Conservation (phyloP, 257 asterid species). For the Solanum sejunctum region DNA sequence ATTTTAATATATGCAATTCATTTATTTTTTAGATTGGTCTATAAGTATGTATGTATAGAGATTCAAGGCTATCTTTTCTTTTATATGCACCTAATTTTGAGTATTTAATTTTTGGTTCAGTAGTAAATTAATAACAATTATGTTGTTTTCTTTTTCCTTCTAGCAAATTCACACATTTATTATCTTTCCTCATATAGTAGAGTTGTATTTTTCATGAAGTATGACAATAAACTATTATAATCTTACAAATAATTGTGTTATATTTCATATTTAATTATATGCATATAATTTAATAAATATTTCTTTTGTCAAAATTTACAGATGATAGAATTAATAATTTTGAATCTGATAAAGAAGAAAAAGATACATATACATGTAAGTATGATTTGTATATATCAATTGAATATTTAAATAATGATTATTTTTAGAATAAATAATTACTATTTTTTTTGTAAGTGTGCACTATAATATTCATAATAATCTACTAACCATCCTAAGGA, state of each 20-base stretch:
- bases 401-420: neutral
- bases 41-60: neutral
- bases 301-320: neutral
- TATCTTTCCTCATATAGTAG: neutral
- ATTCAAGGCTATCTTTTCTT: neutral
- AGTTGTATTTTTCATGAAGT: neutral
- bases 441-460: neutral
- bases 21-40: neutral
- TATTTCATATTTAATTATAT: too few species aligned
- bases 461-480: neutral
- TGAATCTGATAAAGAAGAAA: neutral
- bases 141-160: neutral
- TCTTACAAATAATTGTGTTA: too few species aligned
- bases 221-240: neutral
- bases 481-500: neutral
- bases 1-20: too few species aligned
- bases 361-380: too few species aligned
- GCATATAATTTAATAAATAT: too few species aligned
- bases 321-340: neutral
- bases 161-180: neutral
- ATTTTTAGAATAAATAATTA: too few species aligned
- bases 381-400: too few species aligned
- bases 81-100: too few species aligned
- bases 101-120: too few species aligned
- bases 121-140: too few species aligned